Percentiles rank a stretch among this genome's conserved stretches.
phyloP scores from a whole-genome alignment of 306 rosid species.

The Dalbergia oliveri region DNA sequence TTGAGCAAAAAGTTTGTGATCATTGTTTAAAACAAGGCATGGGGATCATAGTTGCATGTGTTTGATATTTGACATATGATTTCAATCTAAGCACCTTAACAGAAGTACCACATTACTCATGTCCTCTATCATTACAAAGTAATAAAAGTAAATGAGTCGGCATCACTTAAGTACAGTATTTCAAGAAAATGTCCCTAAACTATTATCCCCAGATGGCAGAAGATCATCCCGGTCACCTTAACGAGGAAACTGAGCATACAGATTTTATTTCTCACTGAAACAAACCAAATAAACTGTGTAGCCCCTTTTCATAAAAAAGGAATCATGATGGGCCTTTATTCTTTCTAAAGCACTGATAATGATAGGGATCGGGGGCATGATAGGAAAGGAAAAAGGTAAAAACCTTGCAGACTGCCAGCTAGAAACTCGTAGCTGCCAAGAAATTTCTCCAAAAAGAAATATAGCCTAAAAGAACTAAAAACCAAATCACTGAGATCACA shows the following conservation, averaged over 20 bases:
- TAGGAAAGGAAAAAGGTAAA: neutral
- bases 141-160: neutral
- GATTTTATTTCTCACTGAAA: slow-evolving; percentile 13
- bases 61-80: slow-evolving; percentile 28
- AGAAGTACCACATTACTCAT: slow-evolving; percentile 2
- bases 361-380: slow-evolving; percentile 2
- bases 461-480: neutral
- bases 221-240: slow-evolving; percentile 22
- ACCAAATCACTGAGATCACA: neutral
- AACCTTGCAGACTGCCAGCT: neutral
- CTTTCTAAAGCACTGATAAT: neutral
- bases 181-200: slow-evolving; percentile 15
- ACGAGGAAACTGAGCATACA: slow-evolving; percentile 8
- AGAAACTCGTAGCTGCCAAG: neutral
- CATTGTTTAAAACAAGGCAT: slow-evolving; percentile 25
- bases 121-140: slow-evolving; percentile 16
- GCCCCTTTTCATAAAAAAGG: neutral
- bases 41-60: slow-evolving; percentile 32
- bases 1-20: slow-evolving; percentile 17
- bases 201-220: slow-evolving; percentile 7
- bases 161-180: slow-evolving; percentile 30
- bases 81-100: slow-evolving; percentile 32
- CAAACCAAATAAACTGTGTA: slow-evolving; percentile 9
- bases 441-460: neutral
- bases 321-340: neutral